These are phyloP conservation scores for Mrakia gelida DNA, from an alignment of 768 basidiomycete genomes.

Conservation along the genomic window DNA sequence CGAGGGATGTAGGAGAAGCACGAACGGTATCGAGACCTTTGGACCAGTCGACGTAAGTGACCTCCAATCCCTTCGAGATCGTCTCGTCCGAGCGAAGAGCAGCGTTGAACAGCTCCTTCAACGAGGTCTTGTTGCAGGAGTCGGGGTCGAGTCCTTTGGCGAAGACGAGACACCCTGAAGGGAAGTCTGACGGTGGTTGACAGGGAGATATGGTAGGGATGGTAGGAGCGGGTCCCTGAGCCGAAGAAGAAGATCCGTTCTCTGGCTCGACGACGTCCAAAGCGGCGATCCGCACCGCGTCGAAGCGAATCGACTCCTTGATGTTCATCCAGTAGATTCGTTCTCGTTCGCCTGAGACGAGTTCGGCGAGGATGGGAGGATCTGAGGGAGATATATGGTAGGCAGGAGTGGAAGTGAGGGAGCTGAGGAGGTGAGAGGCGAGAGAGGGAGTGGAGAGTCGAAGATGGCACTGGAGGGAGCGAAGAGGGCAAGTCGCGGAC, in stretches of 20 bases:
- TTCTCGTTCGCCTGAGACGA: neutral
- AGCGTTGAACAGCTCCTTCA: slow-evolving; percentile 2
- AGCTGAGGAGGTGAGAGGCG: neutral
- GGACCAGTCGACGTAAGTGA: slow-evolving; percentile 14
- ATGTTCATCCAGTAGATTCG: neutral
- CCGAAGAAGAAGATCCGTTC: neutral
- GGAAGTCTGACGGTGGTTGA: neutral
- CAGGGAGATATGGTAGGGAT: neutral
- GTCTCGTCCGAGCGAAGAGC: slow-evolving; percentile 7
- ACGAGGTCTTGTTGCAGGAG: neutral
- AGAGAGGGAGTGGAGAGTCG: neutral
- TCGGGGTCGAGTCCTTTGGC: neutral
- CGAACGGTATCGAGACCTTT: slow-evolving; percentile 11
- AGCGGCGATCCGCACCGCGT: neutral
- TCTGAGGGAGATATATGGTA: neutral
- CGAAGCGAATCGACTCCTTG: neutral
- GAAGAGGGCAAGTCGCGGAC: neutral
- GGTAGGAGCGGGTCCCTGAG: neutral
- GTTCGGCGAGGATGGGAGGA: neutral
- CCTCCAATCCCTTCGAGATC: neutral
- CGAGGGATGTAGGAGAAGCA: neutral
- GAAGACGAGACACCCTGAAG: neutral
- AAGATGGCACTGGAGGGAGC: neutral
- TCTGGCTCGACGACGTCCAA: neutral
- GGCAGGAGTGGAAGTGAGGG: neutral